Percentiles rank a stretch among this genome's conserved stretches.
phyloP scores from a whole-genome alignment of 805 yeast species.

The Wickerhamiella bombiphila region DNA sequence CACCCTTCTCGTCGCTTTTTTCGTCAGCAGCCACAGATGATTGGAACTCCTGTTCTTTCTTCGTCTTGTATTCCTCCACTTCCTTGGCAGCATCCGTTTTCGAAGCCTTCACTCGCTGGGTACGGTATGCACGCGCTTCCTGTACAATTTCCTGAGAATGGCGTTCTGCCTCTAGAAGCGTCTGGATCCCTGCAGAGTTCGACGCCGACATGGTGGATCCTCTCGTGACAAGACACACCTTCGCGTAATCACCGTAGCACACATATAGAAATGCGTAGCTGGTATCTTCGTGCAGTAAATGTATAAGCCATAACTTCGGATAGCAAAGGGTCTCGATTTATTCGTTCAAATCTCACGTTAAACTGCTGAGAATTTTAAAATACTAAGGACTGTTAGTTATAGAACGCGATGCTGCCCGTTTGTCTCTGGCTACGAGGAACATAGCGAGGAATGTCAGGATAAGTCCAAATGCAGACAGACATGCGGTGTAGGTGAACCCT shows the following conservation, averaged over 20 bases:
- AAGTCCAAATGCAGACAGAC: slow-evolving; percentile 24
- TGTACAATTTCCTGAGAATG: slow-evolving; percentile 94
- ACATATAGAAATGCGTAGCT: too few relatives aligned
- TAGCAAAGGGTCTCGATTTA: too few relatives aligned
- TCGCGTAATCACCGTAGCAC: too few relatives aligned
- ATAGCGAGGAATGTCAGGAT: slow-evolving; percentile 28
- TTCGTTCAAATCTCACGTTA: too few relatives aligned
- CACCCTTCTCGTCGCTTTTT: slow-evolving; percentile 62
- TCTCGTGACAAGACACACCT: too few relatives aligned
- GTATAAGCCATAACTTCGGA: too few relatives aligned
- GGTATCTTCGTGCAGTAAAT: too few relatives aligned
- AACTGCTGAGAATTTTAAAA: too few relatives aligned
- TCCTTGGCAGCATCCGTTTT: slow-evolving; percentile 85
- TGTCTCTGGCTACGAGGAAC: slow-evolving; percentile 21
- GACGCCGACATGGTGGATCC: slow-evolving; percentile 26
- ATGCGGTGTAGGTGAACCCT: slow-evolving; percentile 29
- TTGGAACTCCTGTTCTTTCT: slow-evolving; percentile 71
- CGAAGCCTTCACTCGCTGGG: slow-evolving; percentile 82
- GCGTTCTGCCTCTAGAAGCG: slow-evolving; percentile 73
- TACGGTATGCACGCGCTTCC: slow-evolving; percentile 59
- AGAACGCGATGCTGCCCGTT: too few relatives aligned
- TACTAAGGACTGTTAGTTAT: too few relatives aligned
- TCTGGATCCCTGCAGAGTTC: slow-evolving; percentile 48
- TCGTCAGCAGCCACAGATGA: slow-evolving; percentile 57
- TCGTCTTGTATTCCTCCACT: slow-evolving; percentile 68